A percentile compares a stretch with the other conserved stretches of the same genome.
These are phyloP conservation scores for Fusarium torreyae DNA, from an alignment of 2,329 filamentous ascomycete species.

Conservation along the genomic window DNA sequence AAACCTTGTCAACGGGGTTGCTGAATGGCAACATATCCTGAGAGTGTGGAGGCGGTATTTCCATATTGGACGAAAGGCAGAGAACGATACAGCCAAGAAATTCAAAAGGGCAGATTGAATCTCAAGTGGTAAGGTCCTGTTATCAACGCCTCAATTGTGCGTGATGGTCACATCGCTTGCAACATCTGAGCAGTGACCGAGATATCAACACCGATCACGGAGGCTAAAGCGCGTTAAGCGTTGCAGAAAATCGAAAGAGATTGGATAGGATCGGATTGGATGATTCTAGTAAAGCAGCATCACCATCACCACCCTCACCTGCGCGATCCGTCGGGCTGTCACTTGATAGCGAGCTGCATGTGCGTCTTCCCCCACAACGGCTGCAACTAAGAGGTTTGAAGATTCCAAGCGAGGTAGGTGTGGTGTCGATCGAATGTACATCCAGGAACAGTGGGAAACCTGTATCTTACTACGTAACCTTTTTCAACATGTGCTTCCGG, in stretches of 20 bases:
- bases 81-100: slow-evolving; percentile 4
- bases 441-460: neutral
- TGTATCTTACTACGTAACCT: slow-evolving; percentile 12
- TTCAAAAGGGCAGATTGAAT: neutral
- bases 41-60: slow-evolving; percentile 1
- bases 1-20: slow-evolving; percentile 16
- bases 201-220: slow-evolving; percentile 6
- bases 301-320: slow-evolving; percentile 14
- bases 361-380: slow-evolving; percentile 33
- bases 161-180: slow-evolving; percentile 31
- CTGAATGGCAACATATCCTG: neutral
- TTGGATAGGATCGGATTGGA: too few species aligned
- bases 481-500: slow-evolving; percentile 1
- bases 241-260: too few species aligned
- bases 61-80: neutral
- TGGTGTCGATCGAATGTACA: neutral
- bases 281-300: neutral
- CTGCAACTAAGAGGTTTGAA: slow-evolving; percentile 37
- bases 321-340: neutral
- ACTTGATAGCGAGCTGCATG: slow-evolving; percentile 31
- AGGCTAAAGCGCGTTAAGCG: neutral
- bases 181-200: slow-evolving; percentile 1
- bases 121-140: slow-evolving; percentile 12
- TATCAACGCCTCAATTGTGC: slow-evolving; percentile 23
- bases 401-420: slow-evolving; percentile 20